Evolutionary conservation across 2,329 filamentous ascomycete species (phyloP), one percentile per base, ranked within the genome.

Genomic region (Calonectria fujianensis): DNA sequence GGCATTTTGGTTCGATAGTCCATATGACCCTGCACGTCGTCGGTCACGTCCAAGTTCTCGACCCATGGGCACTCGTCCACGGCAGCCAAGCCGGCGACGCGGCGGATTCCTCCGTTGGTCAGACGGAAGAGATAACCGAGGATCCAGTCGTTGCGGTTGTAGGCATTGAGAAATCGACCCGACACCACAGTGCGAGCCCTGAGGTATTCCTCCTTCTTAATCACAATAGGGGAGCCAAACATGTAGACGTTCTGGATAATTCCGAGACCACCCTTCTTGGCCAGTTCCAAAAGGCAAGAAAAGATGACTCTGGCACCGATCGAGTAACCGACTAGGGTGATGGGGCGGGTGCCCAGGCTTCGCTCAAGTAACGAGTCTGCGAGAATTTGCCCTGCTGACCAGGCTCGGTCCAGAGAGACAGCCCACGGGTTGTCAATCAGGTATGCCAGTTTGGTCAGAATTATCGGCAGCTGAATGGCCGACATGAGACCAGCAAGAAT

Each of bases 351-450:
- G 20, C 97, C 97, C 27, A 99, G 89, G 82, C 97, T 98, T 64
- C 96, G 92, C 80, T 98, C 96, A 75, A 98, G 94, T 41, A 99
- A 88, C 0, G 96, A 98, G 84, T 99, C 97, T 2, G 97, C 97
- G 69, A 99, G 90, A 83, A 99, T 98, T 61, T 98, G 90, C 4
- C 97, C 97, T 10, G 96, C 95, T 71, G 95, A 90, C 81, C 94
- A 96, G 37, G 97, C 97, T 80, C 97, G 93, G 81, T 97, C 95
- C 65, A 98, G 91, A 1, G 97, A 98, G n/a, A 98, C 96, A 32
- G 94, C 95, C 97, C 97, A 99, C 0, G 97, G 97, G 82, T 99
- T 99, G 85, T 99, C 97, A 78, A 99, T 98, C 27, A 99, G 90
- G 82, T 99, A 99, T 0, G 96, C 93, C 13, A 99, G 91, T 83